A percentile compares a stretch with the other conserved stretches of the same genome.
Conservation (phyloP, 352 stramenopile genomes). For the Phytophthora sp. region DNA sequence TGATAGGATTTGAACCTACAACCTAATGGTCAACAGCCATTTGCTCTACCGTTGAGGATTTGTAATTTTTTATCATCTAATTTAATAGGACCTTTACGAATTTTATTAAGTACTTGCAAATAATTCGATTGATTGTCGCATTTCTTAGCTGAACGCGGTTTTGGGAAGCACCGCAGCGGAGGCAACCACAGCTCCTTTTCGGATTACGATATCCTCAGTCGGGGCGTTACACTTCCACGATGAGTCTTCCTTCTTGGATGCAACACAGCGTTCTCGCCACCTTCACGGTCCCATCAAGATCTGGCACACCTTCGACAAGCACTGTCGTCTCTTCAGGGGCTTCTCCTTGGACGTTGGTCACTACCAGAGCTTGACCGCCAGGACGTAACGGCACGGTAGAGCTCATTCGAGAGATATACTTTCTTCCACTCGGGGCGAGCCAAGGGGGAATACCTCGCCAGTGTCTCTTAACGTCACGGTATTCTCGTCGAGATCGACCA, state of each 20-base stretch:
- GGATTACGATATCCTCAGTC: not conserved
- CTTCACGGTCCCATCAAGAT: not conserved
- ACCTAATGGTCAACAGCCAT: too few relatives aligned
- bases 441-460: not conserved
- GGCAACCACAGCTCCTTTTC: not conserved
- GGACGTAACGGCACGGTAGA: not conserved
- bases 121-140: too few relatives aligned
- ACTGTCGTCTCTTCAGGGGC: not conserved
- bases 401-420: not conserved
- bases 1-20: too few relatives aligned
- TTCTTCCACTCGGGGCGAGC: not conserved
- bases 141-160: not conserved
- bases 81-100: too few relatives aligned
- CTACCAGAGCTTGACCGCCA: not conserved
- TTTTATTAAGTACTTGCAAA: too few relatives aligned
- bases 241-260: not conserved
- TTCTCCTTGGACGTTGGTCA: not conserved
- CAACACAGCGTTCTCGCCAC: slow-evolving; percentile 3
- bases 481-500: not conserved
- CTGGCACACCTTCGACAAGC: not conserved
- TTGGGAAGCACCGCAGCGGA: not conserved
- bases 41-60: too few relatives aligned
- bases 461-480: not conserved
- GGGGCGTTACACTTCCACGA: slow-evolving; percentile 14
- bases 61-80: too few relatives aligned